phyloP scores from a whole-genome alignment of 176 grass and related monocot species.

The Rhynchospora breviuscula region DNA sequence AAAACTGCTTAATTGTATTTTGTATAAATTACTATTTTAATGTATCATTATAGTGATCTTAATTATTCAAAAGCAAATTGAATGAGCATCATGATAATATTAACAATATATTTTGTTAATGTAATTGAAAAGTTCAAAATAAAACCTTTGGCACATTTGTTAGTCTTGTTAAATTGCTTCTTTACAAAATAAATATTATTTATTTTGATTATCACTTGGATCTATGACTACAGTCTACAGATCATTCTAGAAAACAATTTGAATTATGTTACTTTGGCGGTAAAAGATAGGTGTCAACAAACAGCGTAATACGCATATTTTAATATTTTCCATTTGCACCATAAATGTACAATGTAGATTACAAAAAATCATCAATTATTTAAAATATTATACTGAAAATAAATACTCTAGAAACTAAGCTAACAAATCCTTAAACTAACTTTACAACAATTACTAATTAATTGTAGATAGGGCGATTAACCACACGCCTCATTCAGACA shows the following conservation, averaged over 20 bases:
- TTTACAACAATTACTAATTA: constrained; percentile 12
- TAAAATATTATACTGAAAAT: not conserved
- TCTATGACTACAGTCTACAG: no score
- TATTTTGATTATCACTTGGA: no score
- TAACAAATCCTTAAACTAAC: not conserved
- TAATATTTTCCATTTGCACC: not conserved
- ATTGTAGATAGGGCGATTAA: constrained; percentile 14
- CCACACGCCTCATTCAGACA: constrained; percentile 4
- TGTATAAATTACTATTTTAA: not conserved
- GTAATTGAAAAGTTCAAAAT: no score
- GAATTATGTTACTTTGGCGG: no score
- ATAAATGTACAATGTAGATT: not conserved
- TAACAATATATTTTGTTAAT: no score
- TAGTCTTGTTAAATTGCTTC: no score
- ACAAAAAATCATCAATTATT: not conserved
- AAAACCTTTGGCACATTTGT: no score
- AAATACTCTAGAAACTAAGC: not conserved
- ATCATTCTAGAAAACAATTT: no score
- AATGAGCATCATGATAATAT: not conserved
- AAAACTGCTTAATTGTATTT: not conserved
- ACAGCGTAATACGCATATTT: not conserved
- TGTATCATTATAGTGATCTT: not conserved
- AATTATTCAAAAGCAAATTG: not conserved
- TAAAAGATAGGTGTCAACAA: not conserved
- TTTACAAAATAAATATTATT: no score